Base-by-base conservation (phyloP, 768 basidiomycete genomes). In the Rhodotorula babjevae region DNA sequence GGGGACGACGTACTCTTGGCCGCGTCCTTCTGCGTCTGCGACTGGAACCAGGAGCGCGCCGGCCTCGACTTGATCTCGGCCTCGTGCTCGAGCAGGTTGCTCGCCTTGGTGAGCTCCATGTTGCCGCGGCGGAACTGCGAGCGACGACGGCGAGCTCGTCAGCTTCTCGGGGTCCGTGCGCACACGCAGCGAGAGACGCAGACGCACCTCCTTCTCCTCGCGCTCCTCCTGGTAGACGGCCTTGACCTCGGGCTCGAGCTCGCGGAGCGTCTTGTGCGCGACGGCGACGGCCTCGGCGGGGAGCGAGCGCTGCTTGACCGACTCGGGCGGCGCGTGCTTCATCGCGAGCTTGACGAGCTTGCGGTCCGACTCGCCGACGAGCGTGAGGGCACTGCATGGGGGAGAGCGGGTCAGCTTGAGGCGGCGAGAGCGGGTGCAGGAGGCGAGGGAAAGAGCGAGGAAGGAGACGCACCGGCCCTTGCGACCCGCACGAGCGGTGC, bases 41-140 rank as follows among this genome's bases (percentile, higher is more conserved):
- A 87, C 82, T 97, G 96, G 85, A 99, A 99, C 96, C 96, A 99
- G n/a, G 93, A 97, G 77, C 95, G 86, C 27, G 93, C 92, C 11
- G 96, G 96, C 69, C 94, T 85, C 31, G 91, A 89, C 80, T 87
- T 91, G 76, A 99, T 99, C 82, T 98, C 95, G 19, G 85, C 87
- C 81, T 91, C 86, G 74, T 98, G 92, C 80, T 96, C 90, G 61
- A 97, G 87, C 85, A 98, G 87, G 80, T 99, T 99, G 82, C 95
- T 87, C 31, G 93, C 92, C 81, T 97, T 99, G 76, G 85, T 88
- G 40, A 99, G 79, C 80, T 98, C 92, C 93, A 98, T 96, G 81
- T 99, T 95, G 23, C 92, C 95, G 80, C 86, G 87, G 62, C 91
- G 87, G 61, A 96, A 81, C 92, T 95, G 76, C 23, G 49, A 56